These are phyloP conservation scores for Wakefieldia striispora DNA, from an alignment of 768 basidiomycete genomes.

Conservation along the genomic window DNA sequence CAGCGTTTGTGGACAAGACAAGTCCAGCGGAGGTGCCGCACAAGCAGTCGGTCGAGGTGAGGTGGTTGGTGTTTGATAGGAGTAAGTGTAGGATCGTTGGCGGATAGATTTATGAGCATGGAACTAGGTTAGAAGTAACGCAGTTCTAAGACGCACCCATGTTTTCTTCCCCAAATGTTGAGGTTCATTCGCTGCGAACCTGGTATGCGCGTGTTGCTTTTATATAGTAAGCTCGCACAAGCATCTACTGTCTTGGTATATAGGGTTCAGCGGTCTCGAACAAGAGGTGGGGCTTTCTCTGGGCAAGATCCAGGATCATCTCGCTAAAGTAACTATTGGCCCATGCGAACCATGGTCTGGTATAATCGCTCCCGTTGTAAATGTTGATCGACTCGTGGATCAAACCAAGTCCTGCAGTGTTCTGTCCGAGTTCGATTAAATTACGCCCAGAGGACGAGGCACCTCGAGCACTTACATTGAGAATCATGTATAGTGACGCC, in stretches of 20 bases:
- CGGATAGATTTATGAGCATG: too few relatives aligned
- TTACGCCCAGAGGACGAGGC: neutral
- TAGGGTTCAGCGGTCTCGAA: conserved; percentile 57
- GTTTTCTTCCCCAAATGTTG: too few relatives aligned
- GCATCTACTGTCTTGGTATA: conserved; percentile 43
- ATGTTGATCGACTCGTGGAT: conserved; percentile 76
- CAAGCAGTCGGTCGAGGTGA: conserved; percentile 40
- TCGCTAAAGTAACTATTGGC: conserved; percentile 83
- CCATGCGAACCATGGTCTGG: conserved; percentile 80
- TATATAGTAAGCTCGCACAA: neutral
- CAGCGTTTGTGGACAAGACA: conserved; percentile 36
- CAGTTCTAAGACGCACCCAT: too few relatives aligned
- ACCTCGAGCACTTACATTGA: conserved; percentile 49
- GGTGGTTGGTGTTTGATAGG: conserved; percentile 1
- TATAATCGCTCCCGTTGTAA: conserved; percentile 55
- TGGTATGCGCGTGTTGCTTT: too few relatives aligned
- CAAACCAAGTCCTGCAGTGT: conserved; percentile 70
- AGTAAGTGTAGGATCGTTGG: too few relatives aligned
- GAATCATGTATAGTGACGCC: conserved; percentile 58
- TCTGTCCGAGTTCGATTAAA: conserved; percentile 38
- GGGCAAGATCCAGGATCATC: conserved; percentile 75
- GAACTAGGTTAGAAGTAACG: too few relatives aligned
- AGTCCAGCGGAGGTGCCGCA: conserved; percentile 32
- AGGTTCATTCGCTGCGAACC: too few relatives aligned
- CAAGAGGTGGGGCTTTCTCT: conserved; percentile 68